A percentile compares a stretch with the other conserved stretches of the same genome.
These are phyloP conservation scores for Calonectria pseudoreteaudii DNA, from an alignment of 2,329 filamentous ascomycete species.

Conservation along the genomic window DNA sequence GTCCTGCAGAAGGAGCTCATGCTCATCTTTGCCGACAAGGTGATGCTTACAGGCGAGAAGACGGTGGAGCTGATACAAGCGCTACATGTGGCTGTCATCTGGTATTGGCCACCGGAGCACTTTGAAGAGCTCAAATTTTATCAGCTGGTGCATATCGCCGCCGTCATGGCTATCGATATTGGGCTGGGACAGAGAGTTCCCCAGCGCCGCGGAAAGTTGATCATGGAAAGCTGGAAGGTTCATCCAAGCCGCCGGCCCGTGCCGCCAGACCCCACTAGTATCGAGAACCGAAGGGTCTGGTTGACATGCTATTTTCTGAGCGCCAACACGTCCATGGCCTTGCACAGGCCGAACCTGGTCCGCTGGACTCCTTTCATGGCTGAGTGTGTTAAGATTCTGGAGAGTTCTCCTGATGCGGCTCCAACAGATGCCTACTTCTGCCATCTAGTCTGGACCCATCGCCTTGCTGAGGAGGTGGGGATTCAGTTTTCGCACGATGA, in stretches of 20 bases:
- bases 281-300: constrained; percentile 70
- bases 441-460: constrained; percentile 70
- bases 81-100: constrained; percentile 79
- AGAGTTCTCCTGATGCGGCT: constrained; percentile 65
- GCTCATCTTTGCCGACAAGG: constrained; percentile 77
- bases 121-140: constrained; percentile 93
- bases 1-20: constrained; percentile 77
- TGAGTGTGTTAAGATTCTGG: constrained; percentile 68
- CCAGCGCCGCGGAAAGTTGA: constrained; percentile 33
- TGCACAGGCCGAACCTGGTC: constrained; percentile 71
- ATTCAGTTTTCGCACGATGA: constrained; percentile 77
- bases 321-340: constrained; percentile 69
- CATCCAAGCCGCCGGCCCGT: constrained; percentile 54
- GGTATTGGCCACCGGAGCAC: constrained; percentile 87
- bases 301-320: constrained; percentile 70
- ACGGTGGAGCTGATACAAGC: constrained; percentile 86
- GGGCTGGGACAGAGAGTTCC: constrained; percentile 70
- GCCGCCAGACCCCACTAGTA: constrained; percentile 63
- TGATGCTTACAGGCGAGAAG: constrained; percentile 82
- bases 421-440: constrained; percentile 69
- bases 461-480: constrained; percentile 76
- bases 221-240: constrained; percentile 51
- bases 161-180: constrained; percentile 85
- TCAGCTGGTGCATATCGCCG: constrained; percentile 84
- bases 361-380: constrained; percentile 71